These are phyloP conservation scores for Colletotrichum sp. DNA, from an alignment of 2,329 filamentous ascomycete genomes.

Conservation along the genomic window DNA sequence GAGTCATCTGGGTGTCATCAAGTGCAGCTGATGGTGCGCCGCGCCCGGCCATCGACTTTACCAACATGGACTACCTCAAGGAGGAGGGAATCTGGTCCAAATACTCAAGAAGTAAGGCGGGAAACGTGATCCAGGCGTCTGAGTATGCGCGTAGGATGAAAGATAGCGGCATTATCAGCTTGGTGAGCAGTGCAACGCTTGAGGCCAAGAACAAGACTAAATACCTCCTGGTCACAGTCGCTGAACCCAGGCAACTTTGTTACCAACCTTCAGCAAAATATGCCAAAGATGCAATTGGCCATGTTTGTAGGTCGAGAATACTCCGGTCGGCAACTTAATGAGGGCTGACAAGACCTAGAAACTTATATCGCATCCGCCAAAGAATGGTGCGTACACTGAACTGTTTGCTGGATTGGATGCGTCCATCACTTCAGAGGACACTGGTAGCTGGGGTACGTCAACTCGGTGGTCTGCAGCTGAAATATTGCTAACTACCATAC, in stretches of 20 bases:
- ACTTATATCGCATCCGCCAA: background rate
- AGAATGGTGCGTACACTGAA: background rate
- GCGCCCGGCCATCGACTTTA: background rate
- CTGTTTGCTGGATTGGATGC: background rate
- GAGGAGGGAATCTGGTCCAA: background rate
- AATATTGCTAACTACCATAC: accelerated
- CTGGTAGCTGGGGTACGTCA: background rate
- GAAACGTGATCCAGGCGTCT: background rate
- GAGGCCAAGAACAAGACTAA: background rate
- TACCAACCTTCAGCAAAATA: background rate
- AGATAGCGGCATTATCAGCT: background rate
- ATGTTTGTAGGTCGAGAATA: background rate
- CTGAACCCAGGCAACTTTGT: background rate
- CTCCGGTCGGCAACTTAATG: accelerated
- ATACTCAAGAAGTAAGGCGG: background rate
- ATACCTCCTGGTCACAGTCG: accelerated
- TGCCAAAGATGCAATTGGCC: background rate
- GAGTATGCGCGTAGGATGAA: background rate
- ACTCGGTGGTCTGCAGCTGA: accelerated
- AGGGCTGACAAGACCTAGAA: background rate
- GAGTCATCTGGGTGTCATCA: background rate
- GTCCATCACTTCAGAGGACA: background rate
- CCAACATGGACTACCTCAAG: background rate
- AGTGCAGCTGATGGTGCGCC: background rate
- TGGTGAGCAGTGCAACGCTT: no score